Percentiles rank a stretch among this genome's conserved stretches.
Evolutionary conservation across 2,329 filamentous ascomycete genomes (phyloP).

Genomic region (Fusarium vanettenii): DNA sequence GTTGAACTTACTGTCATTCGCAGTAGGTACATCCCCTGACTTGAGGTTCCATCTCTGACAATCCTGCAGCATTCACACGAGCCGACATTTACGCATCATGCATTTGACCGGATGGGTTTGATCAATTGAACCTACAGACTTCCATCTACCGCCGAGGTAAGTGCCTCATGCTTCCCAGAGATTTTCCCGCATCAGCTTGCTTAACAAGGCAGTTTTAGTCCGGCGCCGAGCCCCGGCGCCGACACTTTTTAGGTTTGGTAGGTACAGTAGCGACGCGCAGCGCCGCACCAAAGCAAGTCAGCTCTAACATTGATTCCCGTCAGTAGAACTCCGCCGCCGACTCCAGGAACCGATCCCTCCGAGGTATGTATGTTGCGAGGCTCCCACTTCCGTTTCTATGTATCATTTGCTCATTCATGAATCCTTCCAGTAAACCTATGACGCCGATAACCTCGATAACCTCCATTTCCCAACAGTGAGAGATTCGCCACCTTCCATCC

Average conservation of each 20-base stretch:
- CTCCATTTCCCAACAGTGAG: background rate
- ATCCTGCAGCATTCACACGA: background rate
- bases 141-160: background rate
- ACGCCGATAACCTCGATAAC: background rate
- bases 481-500: background rate
- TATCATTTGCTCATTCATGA: no score
- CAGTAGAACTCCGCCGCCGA: background rate
- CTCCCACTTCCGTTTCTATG: no score
- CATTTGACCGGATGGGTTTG: background rate
- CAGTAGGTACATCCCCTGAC: background rate
- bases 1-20: background rate
- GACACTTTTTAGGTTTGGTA: background rate
- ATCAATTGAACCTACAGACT: background rate
- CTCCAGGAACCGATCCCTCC: no score
- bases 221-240: background rate
- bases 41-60: background rate
- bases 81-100: background rate
- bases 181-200: background rate
- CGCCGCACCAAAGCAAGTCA: no score
- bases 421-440: background rate
- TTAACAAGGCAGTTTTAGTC: background rate
- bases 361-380: no score
- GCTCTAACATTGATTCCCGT: no score
- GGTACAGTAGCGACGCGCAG: no score
- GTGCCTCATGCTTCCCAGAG: background rate